A percentile compares a stretch with the other conserved stretches of the same genome.
Conservation (phyloP, 371 early-diverging fungal genomes). For the Dichotomocladium elegans region DNA sequence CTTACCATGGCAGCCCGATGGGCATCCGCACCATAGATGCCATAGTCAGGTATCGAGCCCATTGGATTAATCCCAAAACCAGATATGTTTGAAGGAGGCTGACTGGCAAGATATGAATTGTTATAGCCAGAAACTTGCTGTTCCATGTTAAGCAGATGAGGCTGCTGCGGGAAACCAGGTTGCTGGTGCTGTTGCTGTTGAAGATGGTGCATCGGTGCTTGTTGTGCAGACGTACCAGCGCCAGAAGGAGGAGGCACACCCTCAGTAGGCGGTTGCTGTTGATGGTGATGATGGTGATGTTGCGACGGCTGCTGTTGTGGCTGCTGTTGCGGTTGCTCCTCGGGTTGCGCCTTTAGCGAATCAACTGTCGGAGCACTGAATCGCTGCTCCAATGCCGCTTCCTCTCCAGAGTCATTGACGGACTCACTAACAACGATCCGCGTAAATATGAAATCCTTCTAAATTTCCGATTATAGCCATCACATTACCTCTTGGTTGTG, state of each 20-base stretch:
- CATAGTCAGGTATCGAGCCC: conserved; percentile 56
- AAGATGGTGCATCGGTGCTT: neutral
- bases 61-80: conserved; percentile 72
- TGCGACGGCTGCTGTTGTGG: conserved; percentile 5
- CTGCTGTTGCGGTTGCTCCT: conserved; percentile 1
- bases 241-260: no score
- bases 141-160: conserved; percentile 42
- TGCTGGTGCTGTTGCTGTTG: conserved; percentile 9
- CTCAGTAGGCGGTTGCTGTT: no score
- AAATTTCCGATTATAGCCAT: neutral
- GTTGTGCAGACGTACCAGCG: no score
- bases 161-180: conserved; percentile 15
- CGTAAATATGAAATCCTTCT: no score
- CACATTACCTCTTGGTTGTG: conserved; percentile 1
- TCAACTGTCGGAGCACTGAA: no score
- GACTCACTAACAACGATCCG: neutral
- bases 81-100: conserved; percentile 54
- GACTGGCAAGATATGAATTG: conserved; percentile 52
- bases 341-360: conserved; percentile 1
- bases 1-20: conserved; percentile 43
- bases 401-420: neutral
- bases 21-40: conserved; percentile 42
- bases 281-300: conserved; percentile 8
- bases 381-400: neutral
- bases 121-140: conserved; percentile 53